Evolutionary conservation across 2,329 filamentous ascomycete species (phyloP).

Genomic region (Sphaceloma murrayae): DNA sequence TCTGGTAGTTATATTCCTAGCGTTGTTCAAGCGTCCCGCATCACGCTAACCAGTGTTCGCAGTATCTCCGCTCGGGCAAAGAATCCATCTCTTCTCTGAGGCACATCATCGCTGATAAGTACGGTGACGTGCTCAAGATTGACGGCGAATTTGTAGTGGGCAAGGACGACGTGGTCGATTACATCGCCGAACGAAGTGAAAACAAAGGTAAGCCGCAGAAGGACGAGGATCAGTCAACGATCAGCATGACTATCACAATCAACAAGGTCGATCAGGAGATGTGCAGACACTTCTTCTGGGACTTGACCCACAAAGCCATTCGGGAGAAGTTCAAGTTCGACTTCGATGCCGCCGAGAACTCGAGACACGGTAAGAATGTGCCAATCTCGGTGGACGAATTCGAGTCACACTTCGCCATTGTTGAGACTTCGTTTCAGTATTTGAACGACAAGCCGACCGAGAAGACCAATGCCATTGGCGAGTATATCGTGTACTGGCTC

Average conservation of each 20-base stretch:
- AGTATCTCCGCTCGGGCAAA: background rate
- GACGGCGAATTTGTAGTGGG: background rate
- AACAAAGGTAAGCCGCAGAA: background rate
- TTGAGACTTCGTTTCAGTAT: background rate
- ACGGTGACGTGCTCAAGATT: background rate
- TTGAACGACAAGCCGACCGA: background rate
- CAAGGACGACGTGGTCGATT: background rate
- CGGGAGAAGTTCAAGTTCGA: background rate
- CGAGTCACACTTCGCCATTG: background rate
- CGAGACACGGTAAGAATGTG: background rate
- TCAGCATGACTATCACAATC: background rate
- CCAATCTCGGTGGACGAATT: background rate
- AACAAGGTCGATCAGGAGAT: background rate
- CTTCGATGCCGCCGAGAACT: background rate
- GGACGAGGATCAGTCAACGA: background rate
- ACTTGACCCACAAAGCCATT: background rate
- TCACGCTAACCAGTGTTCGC: background rate
- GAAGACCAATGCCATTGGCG: background rate
- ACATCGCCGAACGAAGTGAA: background rate
- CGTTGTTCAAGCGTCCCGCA: background rate
- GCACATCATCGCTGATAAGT: background rate
- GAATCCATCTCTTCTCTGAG: background rate
- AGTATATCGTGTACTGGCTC: background rate
- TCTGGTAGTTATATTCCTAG: background rate
- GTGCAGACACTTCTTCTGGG: background rate